Evolutionary conservation across 345 rosid genomes (phyloP).

Genomic region (Corchorus olitorius): DNA sequence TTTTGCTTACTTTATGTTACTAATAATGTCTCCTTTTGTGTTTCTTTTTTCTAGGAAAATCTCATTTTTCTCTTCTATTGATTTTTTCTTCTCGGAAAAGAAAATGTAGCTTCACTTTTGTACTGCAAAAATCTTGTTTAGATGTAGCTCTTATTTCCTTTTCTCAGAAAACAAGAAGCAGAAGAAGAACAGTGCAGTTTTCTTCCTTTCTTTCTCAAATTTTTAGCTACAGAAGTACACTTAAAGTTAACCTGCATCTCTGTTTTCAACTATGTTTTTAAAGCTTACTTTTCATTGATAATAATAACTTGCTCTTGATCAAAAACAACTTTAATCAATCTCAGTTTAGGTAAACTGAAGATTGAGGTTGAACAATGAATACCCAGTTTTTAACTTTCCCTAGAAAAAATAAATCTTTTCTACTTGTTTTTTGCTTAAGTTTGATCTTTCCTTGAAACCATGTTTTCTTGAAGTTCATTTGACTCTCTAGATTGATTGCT

Average conservation of each 20-base stretch:
- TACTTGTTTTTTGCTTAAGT: not conserved
- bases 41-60: not conserved
- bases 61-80: not conserved
- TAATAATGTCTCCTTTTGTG: not conserved
- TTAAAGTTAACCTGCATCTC: not conserved
- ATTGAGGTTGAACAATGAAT: not conserved
- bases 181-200: not conserved
- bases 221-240: not conserved
- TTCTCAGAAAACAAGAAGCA: not conserved
- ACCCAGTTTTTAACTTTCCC: not conserved
- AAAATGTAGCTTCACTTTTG: conserved; percentile 7
- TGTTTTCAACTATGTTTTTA: not conserved
- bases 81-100: conserved; percentile 15
- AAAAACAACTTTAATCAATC: no score
- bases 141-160: not conserved
- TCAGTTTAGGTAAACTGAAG: not conserved
- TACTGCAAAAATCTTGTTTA: not conserved
- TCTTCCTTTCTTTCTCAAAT: not conserved
- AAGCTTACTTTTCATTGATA: not conserved
- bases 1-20: conserved; percentile 9
- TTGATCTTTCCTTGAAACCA: not conserved
- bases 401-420: not conserved
- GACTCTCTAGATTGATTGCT: not conserved
- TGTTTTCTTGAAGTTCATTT: conserved; percentile 4
- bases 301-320: not conserved